Conservation (phyloP, 2,329 filamentous ascomycete genomes). For the Metarhizium album region DNA sequence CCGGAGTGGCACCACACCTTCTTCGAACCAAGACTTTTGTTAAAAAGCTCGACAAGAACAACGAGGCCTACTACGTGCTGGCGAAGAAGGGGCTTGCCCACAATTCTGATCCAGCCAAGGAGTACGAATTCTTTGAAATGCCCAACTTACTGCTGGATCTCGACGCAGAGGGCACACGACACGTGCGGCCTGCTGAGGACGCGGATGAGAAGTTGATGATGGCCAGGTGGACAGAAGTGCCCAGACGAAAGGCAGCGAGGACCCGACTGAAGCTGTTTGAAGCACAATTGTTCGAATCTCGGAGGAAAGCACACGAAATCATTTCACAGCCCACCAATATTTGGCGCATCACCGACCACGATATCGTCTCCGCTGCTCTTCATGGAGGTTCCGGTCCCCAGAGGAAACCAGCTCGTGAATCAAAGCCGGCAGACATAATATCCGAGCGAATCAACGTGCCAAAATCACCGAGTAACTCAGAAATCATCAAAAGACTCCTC, state of each 20-base stretch:
- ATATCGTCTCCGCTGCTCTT: constrained; percentile 30
- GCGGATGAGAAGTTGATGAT: constrained; percentile 23
- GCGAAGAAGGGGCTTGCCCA: constrained; percentile 9
- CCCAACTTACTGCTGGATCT: constrained; percentile 38
- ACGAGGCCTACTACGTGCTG: constrained; percentile 18
- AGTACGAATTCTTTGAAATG: constrained; percentile 27
- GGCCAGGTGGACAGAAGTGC: constrained; percentile 18
- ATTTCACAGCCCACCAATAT: constrained; percentile 14
- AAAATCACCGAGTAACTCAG: not conserved
- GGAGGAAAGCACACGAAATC: constrained; percentile 16
- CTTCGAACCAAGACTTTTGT: constrained; percentile 16
- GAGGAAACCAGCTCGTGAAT: not conserved
- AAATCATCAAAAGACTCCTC: constrained; percentile 13
- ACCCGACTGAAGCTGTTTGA: constrained; percentile 21
- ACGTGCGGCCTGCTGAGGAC: constrained; percentile 31
- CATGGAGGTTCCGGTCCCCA: not conserved
- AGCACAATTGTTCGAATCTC: constrained; percentile 15
- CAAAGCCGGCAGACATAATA: not conserved
- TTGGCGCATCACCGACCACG: constrained; percentile 31
- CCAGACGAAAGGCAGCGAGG: constrained; percentile 13
- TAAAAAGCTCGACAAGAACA: constrained; percentile 11
- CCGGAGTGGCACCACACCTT: constrained; percentile 2
- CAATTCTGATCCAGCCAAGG: constrained; percentile 6
- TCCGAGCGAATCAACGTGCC: not conserved
- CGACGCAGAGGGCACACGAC: constrained; percentile 33